phyloP scores from a whole-genome alignment of 495 filamentous ascomycete species.

The Acidomyces sp. region DNA sequence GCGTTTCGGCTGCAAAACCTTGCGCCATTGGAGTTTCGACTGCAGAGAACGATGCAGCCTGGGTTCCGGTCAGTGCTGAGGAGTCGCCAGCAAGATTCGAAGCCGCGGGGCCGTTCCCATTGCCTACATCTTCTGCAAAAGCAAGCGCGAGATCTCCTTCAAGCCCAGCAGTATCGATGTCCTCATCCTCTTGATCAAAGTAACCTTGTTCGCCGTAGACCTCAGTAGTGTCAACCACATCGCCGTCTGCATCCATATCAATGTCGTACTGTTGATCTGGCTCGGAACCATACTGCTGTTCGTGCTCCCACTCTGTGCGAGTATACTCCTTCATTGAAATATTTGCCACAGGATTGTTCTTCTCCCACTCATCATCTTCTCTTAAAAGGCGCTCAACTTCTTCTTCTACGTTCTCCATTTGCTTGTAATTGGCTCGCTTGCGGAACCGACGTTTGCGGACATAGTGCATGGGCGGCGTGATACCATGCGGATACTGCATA shows the following conservation, averaged over 20 bases:
- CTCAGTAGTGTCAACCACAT: conserved; percentile 30
- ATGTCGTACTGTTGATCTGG: conserved; percentile 36
- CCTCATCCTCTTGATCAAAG: conserved; percentile 1
- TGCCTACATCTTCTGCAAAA: conserved; percentile 16
- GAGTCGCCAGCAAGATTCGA: conserved; percentile 4
- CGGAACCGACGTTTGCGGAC: conserved; percentile 76
- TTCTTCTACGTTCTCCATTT: conserved; percentile 79
- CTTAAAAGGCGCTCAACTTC: conserved; percentile 64
- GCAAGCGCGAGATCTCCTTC: conserved; percentile 18
- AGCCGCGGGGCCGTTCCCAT: conserved; percentile 23
- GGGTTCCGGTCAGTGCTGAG: conserved; percentile 3
- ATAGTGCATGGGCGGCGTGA: conserved; percentile 83
- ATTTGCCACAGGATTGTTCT: conserved; percentile 35
- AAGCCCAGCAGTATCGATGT: conserved; percentile 10
- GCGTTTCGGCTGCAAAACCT: conserved; percentile 16
- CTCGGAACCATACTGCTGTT: conserved; percentile 21
- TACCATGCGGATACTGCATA: conserved; percentile 75
- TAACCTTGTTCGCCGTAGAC: conserved; percentile 10
- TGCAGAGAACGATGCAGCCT: conserved; percentile 11
- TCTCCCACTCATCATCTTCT: conserved; percentile 44
- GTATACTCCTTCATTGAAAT: conserved; percentile 25
- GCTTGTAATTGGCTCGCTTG: conserved; percentile 63
- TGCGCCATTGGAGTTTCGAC: conserved; percentile 25
- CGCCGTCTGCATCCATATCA: conserved; percentile 38
- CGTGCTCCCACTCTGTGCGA: conserved; percentile 24